Percentiles rank a stretch among this genome's conserved stretches.
These are phyloP conservation scores for Kwoniella shivajii DNA, from an alignment of 1,284 basidiomycete genomes.

Conservation along the genomic window DNA sequence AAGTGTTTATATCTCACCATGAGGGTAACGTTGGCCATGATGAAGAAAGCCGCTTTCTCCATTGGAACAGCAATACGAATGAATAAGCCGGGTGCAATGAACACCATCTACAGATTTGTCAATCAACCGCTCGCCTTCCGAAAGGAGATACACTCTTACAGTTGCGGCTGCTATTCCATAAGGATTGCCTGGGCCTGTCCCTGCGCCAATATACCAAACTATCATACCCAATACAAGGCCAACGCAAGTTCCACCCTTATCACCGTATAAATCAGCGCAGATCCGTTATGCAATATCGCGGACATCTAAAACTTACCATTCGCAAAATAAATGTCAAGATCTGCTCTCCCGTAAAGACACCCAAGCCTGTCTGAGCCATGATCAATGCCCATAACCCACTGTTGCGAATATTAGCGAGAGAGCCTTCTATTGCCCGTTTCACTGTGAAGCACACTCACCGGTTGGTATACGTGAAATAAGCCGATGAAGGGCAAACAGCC, in stretches of 20 bases:
- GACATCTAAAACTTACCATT: constrained; percentile 36
- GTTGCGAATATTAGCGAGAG: neutral
- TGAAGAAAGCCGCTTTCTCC: constrained; percentile 47
- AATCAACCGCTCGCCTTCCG: neutral
- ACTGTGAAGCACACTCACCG: constrained; percentile 7
- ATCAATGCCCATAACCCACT: constrained; percentile 65
- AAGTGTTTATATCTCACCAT: constrained; percentile 20
- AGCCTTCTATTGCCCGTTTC: neutral
- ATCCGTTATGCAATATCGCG: neutral
- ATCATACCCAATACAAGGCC: constrained; percentile 61
- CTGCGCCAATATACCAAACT: constrained; percentile 62
- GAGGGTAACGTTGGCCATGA: constrained; percentile 52
- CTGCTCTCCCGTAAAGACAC: constrained; percentile 66
- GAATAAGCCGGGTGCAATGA: constrained; percentile 62
- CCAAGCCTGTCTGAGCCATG: constrained; percentile 68
- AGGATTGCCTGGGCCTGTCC: constrained; percentile 60
- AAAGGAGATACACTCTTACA: no score
- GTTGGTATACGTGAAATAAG: constrained; percentile 55
- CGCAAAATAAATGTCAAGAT: constrained; percentile 61
- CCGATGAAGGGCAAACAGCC: constrained; percentile 53
- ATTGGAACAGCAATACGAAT: constrained; percentile 60
- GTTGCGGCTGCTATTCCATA: constrained; percentile 63
- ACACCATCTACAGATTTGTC: constrained; percentile 50
- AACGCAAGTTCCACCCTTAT: constrained; percentile 55
- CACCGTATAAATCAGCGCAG: neutral